These are phyloP conservation scores for Madurella mycetomatis DNA, from an alignment of 2,329 filamentous ascomycete species.

Conservation along the genomic window DNA sequence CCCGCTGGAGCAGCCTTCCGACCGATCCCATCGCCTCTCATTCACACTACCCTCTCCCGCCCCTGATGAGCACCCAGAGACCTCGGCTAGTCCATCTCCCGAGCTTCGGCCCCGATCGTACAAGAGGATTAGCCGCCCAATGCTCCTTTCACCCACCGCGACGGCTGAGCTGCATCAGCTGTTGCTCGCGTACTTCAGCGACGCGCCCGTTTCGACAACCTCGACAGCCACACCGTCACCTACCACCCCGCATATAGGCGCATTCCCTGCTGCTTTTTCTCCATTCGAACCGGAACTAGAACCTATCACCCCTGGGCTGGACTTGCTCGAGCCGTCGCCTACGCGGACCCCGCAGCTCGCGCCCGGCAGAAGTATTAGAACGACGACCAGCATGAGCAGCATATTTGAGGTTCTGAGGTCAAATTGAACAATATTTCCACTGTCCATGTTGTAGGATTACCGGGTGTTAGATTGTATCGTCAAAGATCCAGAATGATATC, in stretches of 20 bases:
- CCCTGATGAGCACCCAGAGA: constrained; percentile 9
- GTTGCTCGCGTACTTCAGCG: constrained; percentile 23
- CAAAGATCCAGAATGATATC: constrained; percentile 9
- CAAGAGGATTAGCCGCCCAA: constrained; percentile 25
- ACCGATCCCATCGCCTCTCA: constrained; percentile 8
- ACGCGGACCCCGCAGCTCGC: constrained; percentile 13
- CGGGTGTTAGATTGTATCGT: constrained; percentile 8
- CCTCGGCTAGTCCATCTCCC: constrained; percentile 5
- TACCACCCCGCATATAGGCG: constrained; percentile 16
- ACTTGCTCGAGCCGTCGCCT: constrained; percentile 25
- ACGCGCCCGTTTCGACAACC: constrained; percentile 14
- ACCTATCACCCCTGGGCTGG: constrained; percentile 17
- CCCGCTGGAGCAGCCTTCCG: background rate
- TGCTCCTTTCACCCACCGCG: constrained; percentile 24
- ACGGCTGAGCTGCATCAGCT: constrained; percentile 25
- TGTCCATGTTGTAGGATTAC: background rate
- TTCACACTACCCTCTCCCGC: constrained; percentile 18
- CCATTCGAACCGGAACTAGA: constrained; percentile 17
- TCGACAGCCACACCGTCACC: constrained; percentile 23
- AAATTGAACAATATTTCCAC: constrained; percentile 10
- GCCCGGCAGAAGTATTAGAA: constrained; percentile 9
- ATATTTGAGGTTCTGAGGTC: constrained; percentile 26
- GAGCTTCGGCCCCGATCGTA: constrained; percentile 20
- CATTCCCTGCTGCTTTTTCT: constrained; percentile 15
- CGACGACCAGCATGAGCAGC: constrained; percentile 23